Percentiles rank a stretch among this genome's conserved stretches.
Conservation (phyloP, 192 early-diverging fungal genomes). For the Entophlyctis helioformis region DNA sequence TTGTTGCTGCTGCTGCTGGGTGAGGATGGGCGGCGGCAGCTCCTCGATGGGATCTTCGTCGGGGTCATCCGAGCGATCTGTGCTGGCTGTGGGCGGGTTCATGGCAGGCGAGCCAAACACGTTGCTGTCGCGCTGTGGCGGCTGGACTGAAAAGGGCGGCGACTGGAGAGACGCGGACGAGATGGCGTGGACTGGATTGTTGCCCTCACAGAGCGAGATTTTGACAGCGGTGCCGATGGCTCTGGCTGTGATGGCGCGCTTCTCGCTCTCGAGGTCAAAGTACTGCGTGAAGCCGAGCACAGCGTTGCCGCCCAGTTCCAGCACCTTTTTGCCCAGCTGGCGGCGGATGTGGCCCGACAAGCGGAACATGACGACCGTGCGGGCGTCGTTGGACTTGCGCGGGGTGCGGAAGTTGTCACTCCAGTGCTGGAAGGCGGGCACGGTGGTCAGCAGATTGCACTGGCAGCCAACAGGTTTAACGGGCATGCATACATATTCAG, state of each 20-base stretch:
- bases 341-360: slow-evolving; percentile 57
- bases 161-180: no score
- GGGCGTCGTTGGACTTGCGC: slow-evolving; percentile 63
- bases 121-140: no score
- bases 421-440: slow-evolving; percentile 35
- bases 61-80: no score
- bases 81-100: no score
- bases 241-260: slow-evolving; percentile 57
- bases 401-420: slow-evolving; percentile 69
- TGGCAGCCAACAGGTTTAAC: no score
- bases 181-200: no score
- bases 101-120: no score
- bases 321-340: slow-evolving; percentile 59
- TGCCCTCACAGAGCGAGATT: slow-evolving; percentile 21
- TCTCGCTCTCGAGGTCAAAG: slow-evolving; percentile 65
- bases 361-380: slow-evolving; percentile 55
- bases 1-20: no score
- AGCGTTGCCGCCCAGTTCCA: slow-evolving; percentile 64
- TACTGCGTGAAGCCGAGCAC: slow-evolving; percentile 60
- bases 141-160: no score
- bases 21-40: no score
- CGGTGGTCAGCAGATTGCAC: no score
- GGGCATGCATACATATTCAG: slow-evolving; percentile 73
- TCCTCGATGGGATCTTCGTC: no score
- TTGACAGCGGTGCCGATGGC: slow-evolving; percentile 66